Evolutionary conservation across 768 basidiomycete genomes (phyloP).

Genomic region (Termitomyces sp.): DNA sequence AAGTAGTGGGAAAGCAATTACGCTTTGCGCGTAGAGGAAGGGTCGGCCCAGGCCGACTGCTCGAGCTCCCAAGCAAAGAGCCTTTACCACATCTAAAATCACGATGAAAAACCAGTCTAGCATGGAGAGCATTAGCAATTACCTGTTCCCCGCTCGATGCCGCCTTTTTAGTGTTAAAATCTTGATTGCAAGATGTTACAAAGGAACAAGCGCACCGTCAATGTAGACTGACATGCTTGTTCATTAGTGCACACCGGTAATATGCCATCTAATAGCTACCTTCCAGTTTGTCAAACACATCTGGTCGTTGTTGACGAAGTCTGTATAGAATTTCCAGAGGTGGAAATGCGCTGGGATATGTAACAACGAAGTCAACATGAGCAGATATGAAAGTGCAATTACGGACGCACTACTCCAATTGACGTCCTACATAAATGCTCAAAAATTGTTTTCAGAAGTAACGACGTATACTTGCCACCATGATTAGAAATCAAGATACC

Average conservation of each 20-base stretch:
- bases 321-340: constrained; percentile 75
- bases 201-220: constrained; percentile 48
- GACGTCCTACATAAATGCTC: constrained; percentile 45
- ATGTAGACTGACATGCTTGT: constrained; percentile 59
- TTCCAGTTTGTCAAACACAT: constrained; percentile 69
- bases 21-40: constrained; percentile 84
- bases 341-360: constrained; percentile 55
- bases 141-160: constrained; percentile 76
- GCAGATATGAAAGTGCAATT: not conserved
- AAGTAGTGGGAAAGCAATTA: constrained; percentile 26
- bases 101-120: not conserved
- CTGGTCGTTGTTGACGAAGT: constrained; percentile 67
- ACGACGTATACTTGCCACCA: constrained; percentile 50
- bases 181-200: not conserved
- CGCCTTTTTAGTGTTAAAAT: constrained; percentile 29
- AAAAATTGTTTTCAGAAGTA: constrained; percentile 1
- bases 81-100: constrained; percentile 76
- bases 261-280: constrained; percentile 28
- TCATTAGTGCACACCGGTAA: constrained; percentile 8
- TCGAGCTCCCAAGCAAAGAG: constrained; percentile 81
- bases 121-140: not conserved
- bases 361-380: not conserved
- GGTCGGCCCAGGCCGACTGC: constrained; percentile 84
- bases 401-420: constrained; percentile 67
- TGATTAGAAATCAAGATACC: constrained; percentile 91